Percentiles rank a stretch among this genome's conserved stretches.
Evolutionary conservation across 495 filamentous ascomycete species (phyloP).

Genomic region (Aspergillus biplanus): DNA sequence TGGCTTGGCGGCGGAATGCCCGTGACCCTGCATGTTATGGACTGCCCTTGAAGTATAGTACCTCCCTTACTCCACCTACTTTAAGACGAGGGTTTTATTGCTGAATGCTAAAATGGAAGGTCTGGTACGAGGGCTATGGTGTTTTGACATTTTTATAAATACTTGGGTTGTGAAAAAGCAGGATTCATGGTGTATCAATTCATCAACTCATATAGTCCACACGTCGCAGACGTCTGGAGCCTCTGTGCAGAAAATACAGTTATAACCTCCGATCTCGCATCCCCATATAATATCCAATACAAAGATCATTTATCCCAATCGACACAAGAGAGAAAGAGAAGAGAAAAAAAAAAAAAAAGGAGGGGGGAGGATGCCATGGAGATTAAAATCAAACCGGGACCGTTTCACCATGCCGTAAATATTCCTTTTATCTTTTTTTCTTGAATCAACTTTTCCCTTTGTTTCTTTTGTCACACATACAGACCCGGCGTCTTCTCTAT

Average conservation of each 20-base stretch:
- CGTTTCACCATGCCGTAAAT: constrained; percentile 3
- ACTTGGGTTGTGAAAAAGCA: background rate
- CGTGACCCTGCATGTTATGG: background rate
- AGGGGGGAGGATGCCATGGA: constrained; percentile 3
- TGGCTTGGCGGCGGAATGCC: constrained; percentile 18
- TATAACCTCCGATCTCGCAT: constrained; percentile 21
- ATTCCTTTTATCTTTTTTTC: background rate
- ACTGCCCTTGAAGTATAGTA: background rate
- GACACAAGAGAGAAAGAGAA: constrained; percentile 16
- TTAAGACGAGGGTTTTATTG: too few species aligned
- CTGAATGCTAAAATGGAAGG: too few species aligned
- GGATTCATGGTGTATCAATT: constrained; percentile 33
- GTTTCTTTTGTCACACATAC: constrained; percentile 4
- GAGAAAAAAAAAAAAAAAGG: constrained; percentile 9
- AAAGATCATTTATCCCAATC: constrained; percentile 21
- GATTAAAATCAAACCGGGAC: constrained; percentile 8
- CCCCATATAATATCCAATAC: constrained; percentile 27
- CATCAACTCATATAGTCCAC: constrained; percentile 36
- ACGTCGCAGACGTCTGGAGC: constrained; percentile 34
- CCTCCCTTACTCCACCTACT: background rate
- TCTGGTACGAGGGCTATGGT: background rate
- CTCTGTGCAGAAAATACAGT: constrained; percentile 29
- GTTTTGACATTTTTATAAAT: background rate
- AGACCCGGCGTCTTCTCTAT: constrained; percentile 19
- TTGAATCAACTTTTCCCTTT: constrained; percentile 1